phyloP scores from a whole-genome alignment of 2,329 filamentous ascomycete species.

The Microdochium trichocladiopsis region DNA sequence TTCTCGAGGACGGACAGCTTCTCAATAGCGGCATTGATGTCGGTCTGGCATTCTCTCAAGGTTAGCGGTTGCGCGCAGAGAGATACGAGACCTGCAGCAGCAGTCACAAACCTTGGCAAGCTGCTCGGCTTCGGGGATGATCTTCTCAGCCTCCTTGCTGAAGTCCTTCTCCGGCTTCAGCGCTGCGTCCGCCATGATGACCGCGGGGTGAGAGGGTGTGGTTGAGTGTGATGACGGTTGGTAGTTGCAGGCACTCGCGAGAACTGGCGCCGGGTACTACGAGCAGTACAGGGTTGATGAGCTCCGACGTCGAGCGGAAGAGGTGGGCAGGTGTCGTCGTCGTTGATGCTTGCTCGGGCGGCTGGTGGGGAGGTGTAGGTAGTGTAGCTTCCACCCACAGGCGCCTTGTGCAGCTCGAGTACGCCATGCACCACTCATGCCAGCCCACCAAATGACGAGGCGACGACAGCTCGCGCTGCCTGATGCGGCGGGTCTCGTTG shows the following conservation, averaged over 20 bases:
- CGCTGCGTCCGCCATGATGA: conserved; percentile 71
- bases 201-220: neutral
- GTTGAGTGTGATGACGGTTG: neutral
- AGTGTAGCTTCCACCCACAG: conserved; percentile 6
- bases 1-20: conserved; percentile 91
- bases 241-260: too few species aligned
- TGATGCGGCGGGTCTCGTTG: conserved; percentile 8
- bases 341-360: conserved; percentile 3
- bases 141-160: conserved; percentile 89
- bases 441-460: conserved; percentile 6
- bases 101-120: conserved; percentile 64
- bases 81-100: conserved; percentile 5
- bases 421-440: too few species aligned
- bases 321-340: neutral
- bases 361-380: conserved; percentile 5
- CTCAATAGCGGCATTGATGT: conserved; percentile 83
- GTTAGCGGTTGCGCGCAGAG: neutral
- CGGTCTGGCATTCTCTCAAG: conserved; percentile 46
- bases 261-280: neutral
- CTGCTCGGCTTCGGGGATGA: conserved; percentile 84
- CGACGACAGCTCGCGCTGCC: conserved; percentile 17
- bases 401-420: too few species aligned
- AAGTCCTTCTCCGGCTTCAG: conserved; percentile 98
- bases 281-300: neutral
- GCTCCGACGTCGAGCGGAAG: too few species aligned